These are phyloP conservation scores for Phtheirospermum japonicum DNA, from an alignment of 257 asterid species.

Conservation along the genomic window DNA sequence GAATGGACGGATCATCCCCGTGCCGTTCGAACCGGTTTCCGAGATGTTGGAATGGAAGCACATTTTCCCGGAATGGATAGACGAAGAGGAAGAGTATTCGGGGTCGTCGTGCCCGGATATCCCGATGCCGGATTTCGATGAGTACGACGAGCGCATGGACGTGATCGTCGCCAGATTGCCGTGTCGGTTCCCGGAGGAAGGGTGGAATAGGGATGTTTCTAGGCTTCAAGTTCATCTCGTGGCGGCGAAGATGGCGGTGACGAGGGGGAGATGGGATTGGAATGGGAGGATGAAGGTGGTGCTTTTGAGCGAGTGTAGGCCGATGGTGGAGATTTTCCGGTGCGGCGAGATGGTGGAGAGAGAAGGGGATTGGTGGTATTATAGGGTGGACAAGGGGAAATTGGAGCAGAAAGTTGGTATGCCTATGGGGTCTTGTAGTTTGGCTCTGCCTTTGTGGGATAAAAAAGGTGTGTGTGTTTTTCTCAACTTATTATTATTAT, in stretches of 20 bases:
- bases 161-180: conserved; percentile 75
- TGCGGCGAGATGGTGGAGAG: conserved; percentile 63
- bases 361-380: conserved; percentile 91
- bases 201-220: conserved; percentile 78
- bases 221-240: conserved; percentile 74
- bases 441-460: conserved; percentile 92
- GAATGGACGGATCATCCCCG: conserved; percentile 8
- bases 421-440: conserved; percentile 85
- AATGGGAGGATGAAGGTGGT: conserved; percentile 54
- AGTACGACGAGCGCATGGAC: conserved; percentile 39
- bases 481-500: too few relatives aligned
- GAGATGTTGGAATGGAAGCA: conserved; percentile 64
- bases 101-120: conserved; percentile 83
- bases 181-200: conserved; percentile 44
- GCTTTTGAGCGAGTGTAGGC: conserved; percentile 63
- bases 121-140: conserved; percentile 59
- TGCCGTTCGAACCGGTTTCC: conserved; percentile 49
- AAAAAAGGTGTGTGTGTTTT: conserved; percentile 46
- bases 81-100: conserved; percentile 85
- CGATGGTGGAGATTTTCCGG: conserved; percentile 80
- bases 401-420: conserved; percentile 58
- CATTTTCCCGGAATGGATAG: conserved; percentile 92
- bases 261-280: conserved; percentile 55
- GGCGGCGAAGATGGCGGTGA: conserved; percentile 65
- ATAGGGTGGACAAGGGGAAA: conserved; percentile 45